These are phyloP conservation scores for Besnoitia besnoiti DNA, from an alignment of 169 alveolate genomes.

Conservation along the genomic window DNA sequence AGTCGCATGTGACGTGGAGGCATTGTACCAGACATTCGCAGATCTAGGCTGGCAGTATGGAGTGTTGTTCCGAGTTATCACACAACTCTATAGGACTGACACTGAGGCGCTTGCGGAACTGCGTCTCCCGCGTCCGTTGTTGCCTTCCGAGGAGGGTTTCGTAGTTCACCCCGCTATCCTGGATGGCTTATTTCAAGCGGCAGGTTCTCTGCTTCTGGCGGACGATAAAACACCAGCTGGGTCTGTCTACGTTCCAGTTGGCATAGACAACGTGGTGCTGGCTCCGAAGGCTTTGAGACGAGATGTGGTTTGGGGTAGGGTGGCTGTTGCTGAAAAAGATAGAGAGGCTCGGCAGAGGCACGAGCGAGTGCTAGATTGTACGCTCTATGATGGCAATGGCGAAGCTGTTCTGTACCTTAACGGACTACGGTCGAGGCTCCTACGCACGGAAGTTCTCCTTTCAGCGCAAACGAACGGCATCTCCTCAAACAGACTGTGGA, in stretches of 20 bases:
- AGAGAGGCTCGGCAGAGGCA: neutral
- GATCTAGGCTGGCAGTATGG: conserved; percentile 19
- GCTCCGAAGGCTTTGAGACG: neutral
- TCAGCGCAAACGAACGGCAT: neutral
- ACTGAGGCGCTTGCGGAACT: conserved; percentile 5
- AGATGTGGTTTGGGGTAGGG: neutral
- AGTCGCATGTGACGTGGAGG: neutral
- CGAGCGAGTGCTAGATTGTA: neutral
- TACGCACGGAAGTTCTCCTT: neutral
- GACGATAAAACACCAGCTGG: neutral
- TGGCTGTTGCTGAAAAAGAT: neutral
- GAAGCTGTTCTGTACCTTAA: neutral
- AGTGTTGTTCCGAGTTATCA: neutral
- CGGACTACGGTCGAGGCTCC: neutral
- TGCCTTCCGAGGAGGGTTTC: conserved; percentile 3
- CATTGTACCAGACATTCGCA: neutral
- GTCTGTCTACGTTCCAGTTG: neutral
- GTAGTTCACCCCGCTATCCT: neutral
- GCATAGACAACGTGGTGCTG: neutral
- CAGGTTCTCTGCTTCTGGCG: neutral
- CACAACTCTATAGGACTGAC: neutral
- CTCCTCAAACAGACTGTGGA: neutral
- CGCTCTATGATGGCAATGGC: neutral
- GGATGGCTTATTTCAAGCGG: conserved; percentile 19
- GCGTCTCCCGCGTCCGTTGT: neutral